Base-by-base conservation (phyloP, 23 red algal genomes). In the Gracilaria domingensis region DNA sequence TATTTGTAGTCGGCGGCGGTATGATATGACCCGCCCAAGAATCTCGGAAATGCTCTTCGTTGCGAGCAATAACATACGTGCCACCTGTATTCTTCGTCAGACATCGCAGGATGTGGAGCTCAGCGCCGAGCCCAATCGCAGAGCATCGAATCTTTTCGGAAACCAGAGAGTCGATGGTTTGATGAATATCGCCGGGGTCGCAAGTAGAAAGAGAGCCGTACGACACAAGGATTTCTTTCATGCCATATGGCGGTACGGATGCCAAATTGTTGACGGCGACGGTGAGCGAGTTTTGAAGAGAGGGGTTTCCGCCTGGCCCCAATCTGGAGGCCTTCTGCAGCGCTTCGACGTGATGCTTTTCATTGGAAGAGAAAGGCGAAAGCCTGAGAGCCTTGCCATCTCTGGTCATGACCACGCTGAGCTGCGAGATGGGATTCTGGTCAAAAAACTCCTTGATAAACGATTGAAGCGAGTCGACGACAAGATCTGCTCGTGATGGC, bases 341-440 rank as follows among this genome's bases (percentile, higher is more conserved):
- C 38, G 91, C 97, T 38, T 96, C 91, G 36, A 88, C 80, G 58
- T 92, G 94, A 79, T 82, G 82, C 58, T 86, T 82, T 48, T 81
- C 77, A 29, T 88, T 92, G 7, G 82, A 83, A 24, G 83, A 79
- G 78, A 99, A 88, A 25, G 62, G 55, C 13, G 56, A 86, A 25
- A 95, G 84, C 34, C 75, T 81, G 53, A 77, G 32, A 38, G 97
- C 97, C 12, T 95, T 57, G 12, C 81, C 89, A 77, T 96, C 91
- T 38, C 91, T 86, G 8, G 91, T 86, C 8, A 82, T 82, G 39
- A 99, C 86, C 28, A 99, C 35, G 39, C 85, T 83, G 60, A 99
- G 66, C 35, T 99, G 97, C 21, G 97, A 96, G 13, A 99, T 93
- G 24, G 97, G 93, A 60, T 99, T 99, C 69, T 99, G 88, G 75